A percentile compares a stretch with the other conserved stretches of the same genome.
Conservation (phyloP, 1,139 yeast species). For the Kluyveromyces marxianus region DNA sequence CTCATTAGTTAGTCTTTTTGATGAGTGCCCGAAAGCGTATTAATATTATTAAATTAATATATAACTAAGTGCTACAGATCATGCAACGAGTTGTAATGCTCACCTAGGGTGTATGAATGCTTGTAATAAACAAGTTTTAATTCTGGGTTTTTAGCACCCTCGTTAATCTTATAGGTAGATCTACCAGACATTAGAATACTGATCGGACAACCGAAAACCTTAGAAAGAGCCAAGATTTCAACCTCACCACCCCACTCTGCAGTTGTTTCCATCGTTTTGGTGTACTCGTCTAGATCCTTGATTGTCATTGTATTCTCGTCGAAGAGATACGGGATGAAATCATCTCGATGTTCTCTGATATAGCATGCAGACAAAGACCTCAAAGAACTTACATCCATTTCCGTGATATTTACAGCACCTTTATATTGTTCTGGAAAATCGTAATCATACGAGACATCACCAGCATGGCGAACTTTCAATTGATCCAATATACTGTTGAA, state of each 20-base stretch:
- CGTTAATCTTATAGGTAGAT: slow-evolving; percentile 53
- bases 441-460: neutral
- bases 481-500: slow-evolving; percentile 85
- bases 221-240: slow-evolving; percentile 76
- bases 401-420: slow-evolving; percentile 2
- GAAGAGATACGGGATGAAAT: slow-evolving; percentile 73
- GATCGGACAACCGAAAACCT: slow-evolving; percentile 62
- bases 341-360: slow-evolving; percentile 56
- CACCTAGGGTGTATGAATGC: slow-evolving; percentile 85
- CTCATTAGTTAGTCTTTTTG: too few species aligned
- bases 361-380: slow-evolving; percentile 60
- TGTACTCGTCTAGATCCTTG: slow-evolving; percentile 61
- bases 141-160: slow-evolving; percentile 40
- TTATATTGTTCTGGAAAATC: slow-evolving; percentile 7
- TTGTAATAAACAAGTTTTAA: slow-evolving; percentile 73
- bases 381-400: slow-evolving; percentile 40
- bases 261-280: slow-evolving; percentile 58
- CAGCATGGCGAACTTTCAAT: slow-evolving; percentile 42
- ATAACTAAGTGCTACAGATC: slow-evolving; percentile 29
- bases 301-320: slow-evolving; percentile 64
- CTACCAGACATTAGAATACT: slow-evolving; percentile 72
- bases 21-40: too few species aligned
- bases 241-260: slow-evolving; percentile 96
- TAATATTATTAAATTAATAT: too few species aligned
- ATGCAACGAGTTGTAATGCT: slow-evolving; percentile 83